phyloP scores from a whole-genome alignment of 2,329 filamentous ascomycete genomes.

The Lasiodiplodia sp. region DNA sequence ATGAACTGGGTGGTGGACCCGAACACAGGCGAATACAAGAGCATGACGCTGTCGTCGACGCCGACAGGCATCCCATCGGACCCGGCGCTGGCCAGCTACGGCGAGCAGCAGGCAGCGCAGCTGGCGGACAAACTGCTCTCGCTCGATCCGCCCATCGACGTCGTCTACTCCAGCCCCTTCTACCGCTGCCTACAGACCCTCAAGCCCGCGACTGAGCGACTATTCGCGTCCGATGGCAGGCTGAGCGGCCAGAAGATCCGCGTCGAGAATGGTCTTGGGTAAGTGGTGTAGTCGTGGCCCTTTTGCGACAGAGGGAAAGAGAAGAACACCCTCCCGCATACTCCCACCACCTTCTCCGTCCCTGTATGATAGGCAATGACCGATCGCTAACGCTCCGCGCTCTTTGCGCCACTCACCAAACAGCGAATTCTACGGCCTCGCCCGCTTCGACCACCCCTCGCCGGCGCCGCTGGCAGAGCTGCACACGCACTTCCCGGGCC shows the following conservation, averaged over 20 bases:
- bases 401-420: conserved; percentile 37
- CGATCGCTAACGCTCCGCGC: not conserved
- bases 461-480: conserved; percentile 73
- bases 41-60: conserved; percentile 65
- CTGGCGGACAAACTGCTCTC: conserved; percentile 70
- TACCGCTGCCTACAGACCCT: conserved; percentile 52
- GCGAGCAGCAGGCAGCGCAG: conserved; percentile 82
- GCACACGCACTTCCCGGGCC: conserved; percentile 70
- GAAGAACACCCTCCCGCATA: not conserved
- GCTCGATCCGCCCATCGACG: conserved; percentile 72
- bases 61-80: conserved; percentile 90
- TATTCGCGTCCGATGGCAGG: conserved; percentile 38
- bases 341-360: too few species aligned
- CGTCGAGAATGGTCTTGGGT: conserved; percentile 63
- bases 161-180: conserved; percentile 69
- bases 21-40: conserved; percentile 77
- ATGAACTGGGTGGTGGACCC: conserved; percentile 88
- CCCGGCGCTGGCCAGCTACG: conserved; percentile 85
- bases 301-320: not conserved
- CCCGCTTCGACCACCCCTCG: conserved; percentile 83
- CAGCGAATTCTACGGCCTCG: conserved; percentile 91
- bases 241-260: conserved; percentile 52
- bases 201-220: conserved; percentile 44
- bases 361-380: not conserved
- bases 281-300: conserved; percentile 32